Evolutionary conservation across 1,139 yeast species (phyloP).

Genomic region (Hyphopichia burtonii): DNA sequence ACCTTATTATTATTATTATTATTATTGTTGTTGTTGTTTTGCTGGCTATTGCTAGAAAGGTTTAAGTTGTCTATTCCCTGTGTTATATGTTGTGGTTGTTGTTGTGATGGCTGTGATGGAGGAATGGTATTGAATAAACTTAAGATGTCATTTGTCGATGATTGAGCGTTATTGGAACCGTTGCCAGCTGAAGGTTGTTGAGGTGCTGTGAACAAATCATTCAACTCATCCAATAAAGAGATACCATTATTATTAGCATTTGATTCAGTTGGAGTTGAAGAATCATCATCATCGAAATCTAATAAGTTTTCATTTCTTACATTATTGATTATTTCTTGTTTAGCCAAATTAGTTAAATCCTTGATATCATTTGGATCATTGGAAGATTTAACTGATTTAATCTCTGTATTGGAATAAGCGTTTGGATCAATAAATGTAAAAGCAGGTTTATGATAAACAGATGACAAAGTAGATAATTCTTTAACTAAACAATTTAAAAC

Average conservation of each 20-base stretch:
- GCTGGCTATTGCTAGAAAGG: slow-evolving; percentile 8
- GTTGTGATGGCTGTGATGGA: slow-evolving; percentile 6
- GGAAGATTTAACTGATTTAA: slow-evolving; percentile 7
- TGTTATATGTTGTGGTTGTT: slow-evolving; percentile 10
- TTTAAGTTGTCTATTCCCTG: slow-evolving; percentile 23
- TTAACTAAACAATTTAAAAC: slow-evolving; percentile 64
- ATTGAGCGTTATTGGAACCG: slow-evolving; percentile 5
- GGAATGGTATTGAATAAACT: slow-evolving; percentile 34
- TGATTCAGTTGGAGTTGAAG: not conserved
- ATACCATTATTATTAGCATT: slow-evolving; percentile 20
- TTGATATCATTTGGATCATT: slow-evolving; percentile 48
- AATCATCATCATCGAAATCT: slow-evolving; percentile 70
- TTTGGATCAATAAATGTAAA: slow-evolving; percentile 56
- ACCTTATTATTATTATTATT: slow-evolving; percentile 13
- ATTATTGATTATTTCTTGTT: slow-evolving; percentile 67
- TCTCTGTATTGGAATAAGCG: slow-evolving; percentile 24
- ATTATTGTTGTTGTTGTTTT: slow-evolving; percentile 5
- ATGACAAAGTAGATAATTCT: slow-evolving; percentile 84
- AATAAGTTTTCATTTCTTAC: slow-evolving; percentile 78
- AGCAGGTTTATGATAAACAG: slow-evolving; percentile 87
- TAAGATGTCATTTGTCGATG: slow-evolving; percentile 42
- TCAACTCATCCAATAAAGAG: slow-evolving; percentile 60
- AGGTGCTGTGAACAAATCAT: slow-evolving; percentile 53
- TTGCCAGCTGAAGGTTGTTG: slow-evolving; percentile 5
- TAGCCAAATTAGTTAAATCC: slow-evolving; percentile 76